A percentile compares a stretch with the other conserved stretches of the same genome.
Evolutionary conservation across 768 basidiomycete genomes (phyloP).

Genomic region (Trametes maxima): DNA sequence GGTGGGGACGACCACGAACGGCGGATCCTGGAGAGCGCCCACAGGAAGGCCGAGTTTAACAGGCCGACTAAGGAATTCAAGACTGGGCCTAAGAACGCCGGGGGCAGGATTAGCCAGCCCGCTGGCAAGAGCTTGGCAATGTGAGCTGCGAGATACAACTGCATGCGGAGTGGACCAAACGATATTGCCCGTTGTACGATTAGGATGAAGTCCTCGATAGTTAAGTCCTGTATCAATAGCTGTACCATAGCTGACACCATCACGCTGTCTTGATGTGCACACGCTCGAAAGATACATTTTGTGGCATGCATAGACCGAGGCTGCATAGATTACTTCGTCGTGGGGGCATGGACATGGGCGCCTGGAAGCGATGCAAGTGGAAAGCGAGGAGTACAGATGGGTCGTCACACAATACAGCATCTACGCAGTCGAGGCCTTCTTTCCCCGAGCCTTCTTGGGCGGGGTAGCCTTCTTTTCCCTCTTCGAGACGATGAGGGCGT

Average conservation of each 20-base stretch:
- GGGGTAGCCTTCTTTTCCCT: conserved; percentile 68
- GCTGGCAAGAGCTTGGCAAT: conserved; percentile 15
- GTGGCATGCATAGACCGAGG: conserved; percentile 20
- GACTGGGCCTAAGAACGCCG: conserved; percentile 11
- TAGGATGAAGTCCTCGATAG: neutral
- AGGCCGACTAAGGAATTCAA: conserved; percentile 22
- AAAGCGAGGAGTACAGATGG: conserved; percentile 24
- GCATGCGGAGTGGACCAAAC: neutral
- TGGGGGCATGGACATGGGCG: conserved; percentile 20
- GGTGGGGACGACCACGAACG: conserved; percentile 30
- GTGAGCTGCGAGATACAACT: neutral
- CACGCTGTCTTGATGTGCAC: neutral
- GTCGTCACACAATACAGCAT: conserved; percentile 16
- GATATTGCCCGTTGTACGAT: neutral
- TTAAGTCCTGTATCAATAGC: conserved; percentile 3
- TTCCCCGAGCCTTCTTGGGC: conserved; percentile 73
- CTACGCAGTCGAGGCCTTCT: conserved; percentile 48
- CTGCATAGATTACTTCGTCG: conserved; percentile 24
- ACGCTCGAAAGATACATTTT: neutral
- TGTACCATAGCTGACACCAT: neutral
- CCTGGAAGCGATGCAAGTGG: conserved; percentile 21
- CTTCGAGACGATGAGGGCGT: conserved; percentile 69
- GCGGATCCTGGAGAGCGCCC: conserved; percentile 24
- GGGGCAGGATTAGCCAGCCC: conserved; percentile 24
- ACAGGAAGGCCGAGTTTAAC: conserved; percentile 27